Conservation (phyloP, 495 filamentous ascomycete species). For the Xylaria sp. region DNA sequence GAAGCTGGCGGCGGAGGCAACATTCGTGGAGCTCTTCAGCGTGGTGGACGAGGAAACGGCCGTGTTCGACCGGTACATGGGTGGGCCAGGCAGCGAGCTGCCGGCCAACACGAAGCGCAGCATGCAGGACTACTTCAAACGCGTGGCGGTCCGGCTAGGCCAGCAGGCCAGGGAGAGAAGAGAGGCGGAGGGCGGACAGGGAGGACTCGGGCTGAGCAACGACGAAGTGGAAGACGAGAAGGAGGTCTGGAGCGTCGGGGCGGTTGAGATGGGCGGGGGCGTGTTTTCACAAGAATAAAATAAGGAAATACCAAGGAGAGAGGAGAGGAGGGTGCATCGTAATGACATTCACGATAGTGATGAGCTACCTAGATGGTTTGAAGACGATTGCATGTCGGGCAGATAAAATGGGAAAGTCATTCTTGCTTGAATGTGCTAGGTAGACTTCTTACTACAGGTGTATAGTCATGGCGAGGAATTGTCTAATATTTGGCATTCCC, state of each 20-base stretch:
- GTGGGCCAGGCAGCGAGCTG: constrained; percentile 54
- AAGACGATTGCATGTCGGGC: not conserved
- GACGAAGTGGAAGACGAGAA: constrained; percentile 93
- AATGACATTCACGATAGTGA: constrained; percentile 15
- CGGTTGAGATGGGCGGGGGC: constrained; percentile 77
- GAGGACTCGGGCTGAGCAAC: constrained; percentile 80
- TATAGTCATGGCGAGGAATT: no score
- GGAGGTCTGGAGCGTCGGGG: constrained; percentile 95
- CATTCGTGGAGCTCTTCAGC: constrained; percentile 91
- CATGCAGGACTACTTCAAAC: constrained; percentile 98
- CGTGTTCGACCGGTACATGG: constrained; percentile 91
- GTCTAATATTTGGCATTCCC: no score
- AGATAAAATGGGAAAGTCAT: not conserved
- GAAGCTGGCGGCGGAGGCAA: constrained; percentile 93
- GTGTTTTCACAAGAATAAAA: constrained; percentile 55
- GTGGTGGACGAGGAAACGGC: constrained; percentile 85
- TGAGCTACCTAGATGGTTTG: not conserved
- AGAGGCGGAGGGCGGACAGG: constrained; percentile 88
- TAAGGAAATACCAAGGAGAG: constrained; percentile 13
- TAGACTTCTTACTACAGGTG: no score
- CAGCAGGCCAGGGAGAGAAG: constrained; percentile 83
- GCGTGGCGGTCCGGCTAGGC: constrained; percentile 81
- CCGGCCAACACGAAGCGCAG: constrained; percentile 77
- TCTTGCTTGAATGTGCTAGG: not conserved
- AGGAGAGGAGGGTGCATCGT: not conserved